Evolutionary conservation across 257 asterid species (phyloP).

Genomic region (Solanum virginianum): DNA sequence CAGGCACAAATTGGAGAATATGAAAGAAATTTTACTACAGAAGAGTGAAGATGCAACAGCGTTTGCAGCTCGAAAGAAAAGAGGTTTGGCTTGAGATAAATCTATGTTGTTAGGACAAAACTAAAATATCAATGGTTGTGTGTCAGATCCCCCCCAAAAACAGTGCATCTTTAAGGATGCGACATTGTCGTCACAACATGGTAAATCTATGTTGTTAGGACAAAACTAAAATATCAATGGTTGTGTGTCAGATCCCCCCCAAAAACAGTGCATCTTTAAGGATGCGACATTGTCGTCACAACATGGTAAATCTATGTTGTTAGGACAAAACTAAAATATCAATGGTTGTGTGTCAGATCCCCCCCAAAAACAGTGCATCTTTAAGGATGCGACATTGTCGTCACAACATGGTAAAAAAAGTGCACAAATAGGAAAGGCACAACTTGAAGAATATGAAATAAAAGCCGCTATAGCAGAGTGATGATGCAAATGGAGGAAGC

Average conservation of each 20-base stretch:
- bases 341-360: neutral
- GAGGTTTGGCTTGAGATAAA: neutral
- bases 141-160: neutral
- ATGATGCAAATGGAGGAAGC: neutral
- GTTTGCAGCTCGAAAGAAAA: neutral
- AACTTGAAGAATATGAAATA: neutral
- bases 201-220: neutral
- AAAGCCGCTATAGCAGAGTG: neutral
- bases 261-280: neutral
- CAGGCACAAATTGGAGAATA: neutral
- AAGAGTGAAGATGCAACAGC: neutral
- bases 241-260: neutral
- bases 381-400: neutral
- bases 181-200: neutral
- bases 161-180: neutral
- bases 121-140: neutral
- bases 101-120: neutral
- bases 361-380: neutral
- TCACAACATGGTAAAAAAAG: neutral
- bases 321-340: neutral
- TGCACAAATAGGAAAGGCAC: neutral
- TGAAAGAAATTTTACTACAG: neutral
- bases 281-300: neutral
- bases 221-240: neutral
- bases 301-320: neutral